Conservation (phyloP, 345 rosid genomes). For the Boechera divaricarpa region DNA sequence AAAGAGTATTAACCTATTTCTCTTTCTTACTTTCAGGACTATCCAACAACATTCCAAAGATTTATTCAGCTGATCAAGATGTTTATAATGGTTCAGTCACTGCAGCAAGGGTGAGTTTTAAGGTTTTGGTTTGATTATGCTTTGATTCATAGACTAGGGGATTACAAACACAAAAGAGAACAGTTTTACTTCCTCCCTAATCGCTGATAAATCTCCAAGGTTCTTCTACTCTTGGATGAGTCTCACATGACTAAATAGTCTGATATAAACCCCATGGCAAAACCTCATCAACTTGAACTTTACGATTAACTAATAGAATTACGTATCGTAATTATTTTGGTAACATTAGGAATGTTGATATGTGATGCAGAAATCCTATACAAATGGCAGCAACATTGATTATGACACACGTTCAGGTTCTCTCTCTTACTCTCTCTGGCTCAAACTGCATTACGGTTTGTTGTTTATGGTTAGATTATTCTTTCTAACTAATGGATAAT, state of each 20-base stretch:
- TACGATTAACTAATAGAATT: not conserved
- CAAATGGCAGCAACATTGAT: conserved; percentile 65
- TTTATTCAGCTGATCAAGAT: conserved; percentile 56
- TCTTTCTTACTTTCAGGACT: conserved; percentile 53
- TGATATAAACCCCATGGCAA: not conserved
- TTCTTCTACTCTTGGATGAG: not conserved
- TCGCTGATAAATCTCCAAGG: not conserved
- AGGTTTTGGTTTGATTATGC: conserved; percentile 20
- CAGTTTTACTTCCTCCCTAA: not conserved
- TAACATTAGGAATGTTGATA: conserved; percentile 44
- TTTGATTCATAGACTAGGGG: conserved; percentile 15
- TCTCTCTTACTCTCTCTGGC: conserved; percentile 34
- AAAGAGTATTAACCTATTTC: not conserved
- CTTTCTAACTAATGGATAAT: conserved; percentile 38
- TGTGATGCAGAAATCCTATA: conserved; percentile 52
- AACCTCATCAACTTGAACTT: conserved; percentile 11
- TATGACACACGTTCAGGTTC: conserved; percentile 70
- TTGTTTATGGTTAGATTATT: conserved; percentile 14
- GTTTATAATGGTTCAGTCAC: conserved; percentile 48
- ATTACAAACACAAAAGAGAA: conserved; percentile 2
- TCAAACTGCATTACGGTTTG: conserved; percentile 1
- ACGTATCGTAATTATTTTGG: conserved; percentile 43
- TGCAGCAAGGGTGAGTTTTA: conserved; percentile 62
- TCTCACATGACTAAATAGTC: conserved; percentile 10
- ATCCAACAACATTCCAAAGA: conserved; percentile 45